Evolutionary conservation across 345 rosid genomes (phyloP), one percentile per base, ranked within the genome.

Genomic region (Lepidium didymum): DNA sequence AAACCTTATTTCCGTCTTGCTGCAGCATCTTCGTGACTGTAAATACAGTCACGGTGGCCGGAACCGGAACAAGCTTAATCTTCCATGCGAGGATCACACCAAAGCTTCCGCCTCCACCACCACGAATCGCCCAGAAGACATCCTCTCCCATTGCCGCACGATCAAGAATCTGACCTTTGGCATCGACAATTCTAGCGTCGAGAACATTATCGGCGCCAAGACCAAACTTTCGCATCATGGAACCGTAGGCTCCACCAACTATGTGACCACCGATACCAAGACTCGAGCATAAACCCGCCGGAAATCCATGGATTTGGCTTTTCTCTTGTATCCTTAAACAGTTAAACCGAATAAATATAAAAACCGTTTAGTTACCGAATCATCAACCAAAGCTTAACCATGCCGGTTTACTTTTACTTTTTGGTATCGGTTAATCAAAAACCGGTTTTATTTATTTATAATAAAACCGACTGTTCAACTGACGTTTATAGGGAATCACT

Each of bases 221-320:
- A 15, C 96, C 96, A 38, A 75, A 86, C 44, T 83, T 90, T 3
- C 91, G 72, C 94, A 89, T 85, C 93, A 89, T 81, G 46, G 87
- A 46, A 25, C 93, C 93, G 56, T 85, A 85, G 0, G 89, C 96
- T 31, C 91, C 86, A 3, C 91, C 91, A 1, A 84, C 84, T 58
- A 86, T 72, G 44, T 86, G 89, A 9, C 91, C 89, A 3, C 89
- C 91, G 52, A 82, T 57, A 7, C 94, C 94, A 18, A 89, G 75
- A 47, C 87, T 89, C 7, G 84, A 45, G 70, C 91, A 89, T 12
- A 87, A 70, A 3, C 95, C 96, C 3, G 83, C 86, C 14, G 95
- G 94, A 23, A 84, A 90, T 15, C 89, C 96, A 52, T 79, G 91
- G 11, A 56, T 76, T 43, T 65, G 80, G 71, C 89, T 87, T 74